Evolutionary conservation across 1,139 yeast species (phyloP), one percentile per base, ranked within the genome.

Genomic region (Trichomonascaceae sp.): DNA sequence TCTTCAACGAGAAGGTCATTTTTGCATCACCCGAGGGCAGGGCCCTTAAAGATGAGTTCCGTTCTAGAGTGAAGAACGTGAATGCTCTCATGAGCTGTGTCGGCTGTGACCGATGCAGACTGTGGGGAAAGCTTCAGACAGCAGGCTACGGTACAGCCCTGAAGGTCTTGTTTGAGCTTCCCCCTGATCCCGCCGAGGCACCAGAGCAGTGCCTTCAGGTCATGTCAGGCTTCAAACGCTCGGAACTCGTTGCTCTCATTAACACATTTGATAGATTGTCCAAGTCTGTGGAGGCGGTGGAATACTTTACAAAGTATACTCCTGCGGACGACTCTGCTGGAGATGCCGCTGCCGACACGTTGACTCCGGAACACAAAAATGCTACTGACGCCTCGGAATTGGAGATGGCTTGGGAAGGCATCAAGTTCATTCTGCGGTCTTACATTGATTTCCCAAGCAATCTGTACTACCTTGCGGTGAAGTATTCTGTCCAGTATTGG

Each of bases 41-140:
- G 18, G 50, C 65, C 14, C 61, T 80, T 40, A 78, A 81, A 46
- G 75, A 78, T 43, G 97, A 89, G 49, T 87, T 89, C 59, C 70
- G 92, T 43, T 59, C 71, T 29, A 76, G 93, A 38, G 92, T 89
- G 57, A 76, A 75, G 52, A 92, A 89, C 54, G 93, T 89, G 23
- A 77, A 93, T 22, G 79, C 82, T 34, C 74, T 89, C 33, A 89
- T 92, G 96, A 95, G 89, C 57, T 89, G 98, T 64, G 97, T 89
- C 31, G 96, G 95, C 26, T 89, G 98, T 62, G 98, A 89, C 56
- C 70, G 97, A 54, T 89, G 98, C 57, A 72, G 97, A 51, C 65
- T 92, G 60, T 89, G 98, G 98, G 98, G 98, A 13, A 89, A 92
- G 57, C 71, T 89, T 17, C 98, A 89, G 62, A 84, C 94, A 1